A percentile compares a stretch with the other conserved stretches of the same genome.
Conservation (phyloP, 1,284 basidiomycete species). For the Exobasidium cylindrosporum region DNA sequence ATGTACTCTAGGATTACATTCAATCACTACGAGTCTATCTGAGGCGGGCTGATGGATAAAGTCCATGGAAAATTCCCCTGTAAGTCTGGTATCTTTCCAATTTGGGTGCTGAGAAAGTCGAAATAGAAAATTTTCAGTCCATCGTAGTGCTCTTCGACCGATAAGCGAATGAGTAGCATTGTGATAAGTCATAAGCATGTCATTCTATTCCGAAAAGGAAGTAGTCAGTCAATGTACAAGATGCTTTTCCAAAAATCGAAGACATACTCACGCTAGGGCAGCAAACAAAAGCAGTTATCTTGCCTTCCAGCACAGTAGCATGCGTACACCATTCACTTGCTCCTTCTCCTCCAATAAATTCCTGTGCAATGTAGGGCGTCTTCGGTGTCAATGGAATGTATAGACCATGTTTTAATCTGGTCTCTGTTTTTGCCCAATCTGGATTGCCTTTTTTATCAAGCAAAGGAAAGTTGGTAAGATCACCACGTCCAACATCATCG, state of each 20-base stretch:
- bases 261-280: slow-evolving; percentile 54
- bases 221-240: too few relatives aligned
- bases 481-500: slow-evolving; percentile 56
- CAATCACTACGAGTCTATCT: slow-evolving; percentile 55
- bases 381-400: slow-evolving; percentile 32
- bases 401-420: slow-evolving; percentile 21
- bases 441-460: slow-evolving; percentile 1
- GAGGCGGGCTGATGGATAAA: slow-evolving; percentile 56
- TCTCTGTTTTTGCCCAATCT: slow-evolving; percentile 31
- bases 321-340: slow-evolving; percentile 58
- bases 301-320: slow-evolving; percentile 56
- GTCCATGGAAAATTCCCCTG: slow-evolving; percentile 58
- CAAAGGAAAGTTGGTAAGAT: slow-evolving; percentile 57
- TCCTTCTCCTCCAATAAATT: slow-evolving; percentile 50
- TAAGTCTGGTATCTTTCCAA: slow-evolving; percentile 39
- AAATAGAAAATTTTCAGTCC: slow-evolving; percentile 55
- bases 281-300: slow-evolving; percentile 57
- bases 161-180: slow-evolving; percentile 49
- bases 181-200: slow-evolving; percentile 59
- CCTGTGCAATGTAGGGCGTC: slow-evolving; percentile 49
- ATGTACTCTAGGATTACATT: slow-evolving; percentile 59
- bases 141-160: slow-evolving; percentile 53
- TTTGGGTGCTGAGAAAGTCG: slow-evolving; percentile 40
- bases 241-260: too few relatives aligned
- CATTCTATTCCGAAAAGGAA: slow-evolving; percentile 47